Conservation (phyloP, 2,329 filamentous ascomycete genomes). For the Trichoderma harzianum region DNA sequence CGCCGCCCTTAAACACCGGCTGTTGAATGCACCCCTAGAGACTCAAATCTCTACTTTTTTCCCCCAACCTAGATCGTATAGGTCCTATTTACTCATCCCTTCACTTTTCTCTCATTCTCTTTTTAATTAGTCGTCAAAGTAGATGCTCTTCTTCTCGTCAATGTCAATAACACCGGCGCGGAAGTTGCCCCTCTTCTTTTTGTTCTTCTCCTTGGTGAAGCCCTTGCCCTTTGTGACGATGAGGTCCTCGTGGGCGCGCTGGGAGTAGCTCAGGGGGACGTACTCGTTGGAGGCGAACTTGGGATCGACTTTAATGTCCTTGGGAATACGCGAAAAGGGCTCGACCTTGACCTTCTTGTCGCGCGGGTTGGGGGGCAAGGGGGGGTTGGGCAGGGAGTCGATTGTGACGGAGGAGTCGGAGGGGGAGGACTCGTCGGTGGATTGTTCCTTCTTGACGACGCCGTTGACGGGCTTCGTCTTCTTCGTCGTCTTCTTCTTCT, state of each 20-base stretch:
- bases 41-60: neutral
- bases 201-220: slow-evolving; percentile 99
- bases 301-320: slow-evolving; percentile 64
- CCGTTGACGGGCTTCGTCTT: slow-evolving; percentile 23
- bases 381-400: slow-evolving; percentile 46
- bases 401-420: slow-evolving; percentile 52
- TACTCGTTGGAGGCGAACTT: slow-evolving; percentile 77
- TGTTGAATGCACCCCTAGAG: slow-evolving; percentile 19
- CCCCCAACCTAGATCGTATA: neutral
- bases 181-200: slow-evolving; percentile 91
- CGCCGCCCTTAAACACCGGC: slow-evolving; percentile 26
- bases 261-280: slow-evolving; percentile 80
- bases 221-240: slow-evolving; percentile 91
- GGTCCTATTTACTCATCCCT: neutral
- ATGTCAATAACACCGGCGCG: slow-evolving; percentile 86
- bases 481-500: slow-evolving; percentile 25
- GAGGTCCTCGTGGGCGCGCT: slow-evolving; percentile 81
- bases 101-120: neutral
- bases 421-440: slow-evolving; percentile 42
- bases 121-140: slow-evolving; percentile 76
- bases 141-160: slow-evolving; percentile 76
- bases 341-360: slow-evolving; percentile 51
- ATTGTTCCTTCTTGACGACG: slow-evolving; percentile 19
- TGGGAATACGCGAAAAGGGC: slow-evolving; percentile 75
- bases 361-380: slow-evolving; percentile 51